Evolutionary conservation across 768 basidiomycete species (phyloP), one percentile per base, ranked within the genome.

Genomic region (Rhizopogon vinicolor): DNA sequence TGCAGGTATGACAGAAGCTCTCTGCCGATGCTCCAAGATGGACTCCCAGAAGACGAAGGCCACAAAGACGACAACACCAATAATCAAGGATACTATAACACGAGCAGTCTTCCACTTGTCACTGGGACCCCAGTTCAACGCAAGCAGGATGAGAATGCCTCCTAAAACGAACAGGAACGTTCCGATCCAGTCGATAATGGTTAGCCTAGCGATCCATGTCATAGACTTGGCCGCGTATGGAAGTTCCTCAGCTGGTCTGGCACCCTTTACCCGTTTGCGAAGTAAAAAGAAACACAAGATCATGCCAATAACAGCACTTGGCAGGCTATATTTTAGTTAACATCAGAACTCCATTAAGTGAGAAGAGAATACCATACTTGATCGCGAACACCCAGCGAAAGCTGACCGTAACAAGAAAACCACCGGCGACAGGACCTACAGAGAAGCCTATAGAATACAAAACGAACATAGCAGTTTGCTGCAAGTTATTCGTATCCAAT

Each of bases 351-450:
- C 10, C 8, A 16, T 22, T 25, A n/a, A 6, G 6, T 14, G 14
- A 22, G 29, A 33, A 0, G 7, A 3, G 7, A 29, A n/a, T 35
- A 3, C 54, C 77, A 57, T 45, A 78, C 78, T 82, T 82, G 68
- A 82, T 81, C 3, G 73, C 80, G 56, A 81, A 82, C 14, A 82
- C 74, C 81, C 79, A 82, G 19, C 81, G 73, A 63, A 78, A 81
- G 49, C 65, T 75, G 7, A 72, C 62, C 1, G 63, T 58, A 2
- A 74, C 63, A 13, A 81, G 63, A 25, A 58, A 72, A 7, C 79
- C 79, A 7, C 68, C 68, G 49, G 80, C 72, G 42, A 74, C 63
- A 0, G 80, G 81, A 2, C 80, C 80, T 6, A 73, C 50, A 33
- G 64, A 65, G 51, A 67, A 81, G 0, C 80, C 78, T 43, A 78